Base-by-base conservation (phyloP, 1,139 yeast genomes). In the Suhomyces bribrorum region DNA sequence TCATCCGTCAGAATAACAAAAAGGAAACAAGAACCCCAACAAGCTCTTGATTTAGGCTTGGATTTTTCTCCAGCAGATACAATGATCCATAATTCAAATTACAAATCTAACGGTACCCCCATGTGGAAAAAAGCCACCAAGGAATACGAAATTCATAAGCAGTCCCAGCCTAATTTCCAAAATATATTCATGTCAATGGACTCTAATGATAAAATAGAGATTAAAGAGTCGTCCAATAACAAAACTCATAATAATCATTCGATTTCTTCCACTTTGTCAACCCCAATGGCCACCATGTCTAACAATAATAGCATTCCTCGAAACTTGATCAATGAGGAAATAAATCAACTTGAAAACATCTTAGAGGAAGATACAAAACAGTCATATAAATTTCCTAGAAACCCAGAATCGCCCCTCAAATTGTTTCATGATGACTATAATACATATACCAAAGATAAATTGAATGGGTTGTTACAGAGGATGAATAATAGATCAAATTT, bases 391-490 rank as follows among this genome's bases (percentile, higher is more conserved):
- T 49, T 45, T 28, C 49, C 49, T 4, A 41, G 43, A 18, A 55
- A 57, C 17, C 66, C 56, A 12, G 51, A 57, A 29, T 69, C 75
- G 1, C 77, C 77, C 0, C 59, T 71, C 37, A 71, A 71, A 44
- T 49, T 71, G 20, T 71, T 64, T 45, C 61, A 63, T 6, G 63
- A 60, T 29, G 58, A 64, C 25, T 70, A 70, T 44, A 67, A 72
- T 45, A 72, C 77, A 0, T 72, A 57, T 40, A 72, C 77, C 2
- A 68, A 66, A 38, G 67, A 64, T 4, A 59, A 61, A 38, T 56
- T 72, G 29, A 61, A 52, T 36, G 70, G 64, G 14, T 47, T 69
- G 5, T 41, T 67, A 28, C 55, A 57, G 24, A 61, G 61, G 26
- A 50, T 64, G 32, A 57, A 62, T 31, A 53, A 57, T 14, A 47